Evolutionary conservation across 495 filamentous ascomycete genomes (phyloP).

Genomic region (Staphylotrichum longicolle): DNA sequence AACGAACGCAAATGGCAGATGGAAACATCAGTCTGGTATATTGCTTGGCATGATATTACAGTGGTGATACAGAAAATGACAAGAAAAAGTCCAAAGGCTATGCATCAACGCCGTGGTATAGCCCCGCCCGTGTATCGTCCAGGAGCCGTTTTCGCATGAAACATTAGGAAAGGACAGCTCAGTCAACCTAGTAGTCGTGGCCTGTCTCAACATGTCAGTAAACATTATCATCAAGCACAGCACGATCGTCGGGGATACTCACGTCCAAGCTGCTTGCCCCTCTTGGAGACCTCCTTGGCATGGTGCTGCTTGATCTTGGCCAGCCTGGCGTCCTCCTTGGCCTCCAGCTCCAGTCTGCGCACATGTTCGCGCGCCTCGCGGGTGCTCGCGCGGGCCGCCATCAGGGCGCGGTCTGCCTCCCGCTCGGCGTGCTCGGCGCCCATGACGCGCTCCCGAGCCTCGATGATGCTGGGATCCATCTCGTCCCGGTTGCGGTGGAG

Average conservation of each 20-base stretch:
- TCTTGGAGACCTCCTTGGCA: slow-evolving; percentile 60
- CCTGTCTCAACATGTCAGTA: not conserved
- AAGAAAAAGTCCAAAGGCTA: too few species aligned
- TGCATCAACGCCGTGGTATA: not conserved
- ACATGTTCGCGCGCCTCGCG: slow-evolving; percentile 62
- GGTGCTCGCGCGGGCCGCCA: slow-evolving; percentile 54
- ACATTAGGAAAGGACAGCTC: not conserved
- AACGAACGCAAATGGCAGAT: too few species aligned
- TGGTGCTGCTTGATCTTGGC: slow-evolving; percentile 68
- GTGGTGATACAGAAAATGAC: too few species aligned
- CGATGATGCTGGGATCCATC: slow-evolving; percentile 58
- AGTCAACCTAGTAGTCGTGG: not conserved
- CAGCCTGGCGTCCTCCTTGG: slow-evolving; percentile 55
- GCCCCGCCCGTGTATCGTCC: not conserved
- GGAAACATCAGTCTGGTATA: too few species aligned
- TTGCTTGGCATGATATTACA: too few species aligned
- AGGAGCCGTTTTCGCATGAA: not conserved
- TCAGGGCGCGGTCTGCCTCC: slow-evolving; percentile 61
- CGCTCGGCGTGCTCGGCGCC: slow-evolving; percentile 58
- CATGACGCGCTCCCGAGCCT: slow-evolving; percentile 57
- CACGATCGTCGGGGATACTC: slow-evolving; percentile 32
- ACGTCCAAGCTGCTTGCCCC: slow-evolving; percentile 65
- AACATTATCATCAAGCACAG: not conserved
- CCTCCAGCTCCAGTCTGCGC: slow-evolving; percentile 60
- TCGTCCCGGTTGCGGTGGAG: slow-evolving; percentile 38